Base-by-base conservation (phyloP, 148 eudicot genomes). In the Arctostaphylos glauca region DNA sequence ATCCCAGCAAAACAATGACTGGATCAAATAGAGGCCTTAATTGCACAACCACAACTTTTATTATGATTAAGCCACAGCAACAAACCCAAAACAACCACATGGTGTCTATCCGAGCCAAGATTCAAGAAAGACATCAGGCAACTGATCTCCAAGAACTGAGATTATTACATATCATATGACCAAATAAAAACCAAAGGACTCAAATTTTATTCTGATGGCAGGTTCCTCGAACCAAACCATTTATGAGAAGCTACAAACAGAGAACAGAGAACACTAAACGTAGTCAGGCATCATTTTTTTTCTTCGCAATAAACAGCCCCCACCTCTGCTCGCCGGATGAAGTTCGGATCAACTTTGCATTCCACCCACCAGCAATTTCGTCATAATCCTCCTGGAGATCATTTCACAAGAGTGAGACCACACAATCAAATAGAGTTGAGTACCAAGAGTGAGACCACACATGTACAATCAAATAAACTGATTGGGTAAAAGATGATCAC, bases 321-420 rank as follows among this genome's bases (percentile, higher is more conserved):
- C 98, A 94, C 43, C 91, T 88, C 86, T 95, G 98, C 94, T 95
- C 98, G 1, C 98, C 96, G 0, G 95, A 89, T 2, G 93, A 84
- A 77, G 88, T 92, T 85, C 98, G 89, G 2, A 92, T 74, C 72
- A 94, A 88, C 91, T 95, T 95, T 7, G 96, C 83, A 77, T 92
- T 94, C 98, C 98, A 95, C 12, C 98, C 98, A 3, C 92, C 94
- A 76, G 94, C 95, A 25, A 95, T 95, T 41, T 91, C 98, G 19
- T 94, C 85, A 78, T 95, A 95, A 87, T 92, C 95, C 81, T 89
- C 89, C 95, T 92, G 89, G 60, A 81, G 15, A 74, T 68, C 64
- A 71, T 79, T 67, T n/a, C 55, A 78, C 8, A 74, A 31, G 46
- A 67, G 38, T 31, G 38, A 31, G 38, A 46, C 77, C 43, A 72